A percentile compares a stretch with the other conserved stretches of the same genome.
Conservation (phyloP, 1,284 basidiomycete species). For the Cystobasidiaceae sp. region DNA sequence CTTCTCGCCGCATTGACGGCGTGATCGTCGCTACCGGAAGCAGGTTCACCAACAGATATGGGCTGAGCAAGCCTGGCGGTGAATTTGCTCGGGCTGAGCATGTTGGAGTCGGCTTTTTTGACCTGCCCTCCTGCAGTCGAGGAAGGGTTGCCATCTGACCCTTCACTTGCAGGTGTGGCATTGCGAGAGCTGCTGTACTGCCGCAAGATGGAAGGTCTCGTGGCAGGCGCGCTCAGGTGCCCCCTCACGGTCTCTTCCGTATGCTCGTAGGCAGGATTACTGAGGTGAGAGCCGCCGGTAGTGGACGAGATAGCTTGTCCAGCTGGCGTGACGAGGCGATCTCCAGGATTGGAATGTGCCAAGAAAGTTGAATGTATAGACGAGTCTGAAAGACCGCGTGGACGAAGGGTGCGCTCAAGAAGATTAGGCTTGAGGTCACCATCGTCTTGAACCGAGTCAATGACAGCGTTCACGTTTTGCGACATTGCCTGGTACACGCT, state of each 20-base stretch:
- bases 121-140: no score
- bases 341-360: constrained; percentile 39
- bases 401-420: constrained; percentile 63
- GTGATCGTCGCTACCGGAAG: no score
- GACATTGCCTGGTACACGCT: constrained; percentile 49
- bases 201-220: no score
- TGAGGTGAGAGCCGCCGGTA: background rate
- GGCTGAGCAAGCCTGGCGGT: no score
- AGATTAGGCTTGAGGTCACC: constrained; percentile 49
- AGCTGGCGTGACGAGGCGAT: constrained; percentile 13
- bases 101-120: no score
- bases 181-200: no score
- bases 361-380: constrained; percentile 79
- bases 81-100: no score
- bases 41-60: no score
- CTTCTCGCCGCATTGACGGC: background rate
- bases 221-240: background rate
- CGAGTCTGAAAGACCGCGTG: constrained; percentile 79
- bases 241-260: constrained; percentile 9
- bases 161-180: no score
- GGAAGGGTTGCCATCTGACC: no score
- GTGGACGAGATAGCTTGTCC: constrained; percentile 18
- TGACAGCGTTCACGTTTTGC: constrained; percentile 67
- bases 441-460: constrained; percentile 53
- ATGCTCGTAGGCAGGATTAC: background rate